phyloP scores from a whole-genome alignment of 2,329 filamentous ascomycete species.

The Westerdykella sp. region DNA sequence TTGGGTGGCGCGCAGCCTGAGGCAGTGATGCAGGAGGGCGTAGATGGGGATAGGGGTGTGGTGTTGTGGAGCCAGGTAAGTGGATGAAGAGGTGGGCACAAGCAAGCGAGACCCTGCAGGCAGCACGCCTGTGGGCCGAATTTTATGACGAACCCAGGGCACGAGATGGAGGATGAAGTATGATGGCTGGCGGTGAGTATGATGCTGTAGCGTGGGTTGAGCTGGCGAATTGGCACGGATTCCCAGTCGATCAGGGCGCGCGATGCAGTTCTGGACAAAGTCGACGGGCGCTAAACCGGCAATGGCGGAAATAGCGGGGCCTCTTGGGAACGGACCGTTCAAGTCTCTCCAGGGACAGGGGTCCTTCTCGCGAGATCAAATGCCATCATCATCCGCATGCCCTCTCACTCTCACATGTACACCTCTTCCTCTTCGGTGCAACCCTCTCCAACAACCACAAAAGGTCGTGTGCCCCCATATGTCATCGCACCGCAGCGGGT shows the following conservation, averaged over 20 bases:
- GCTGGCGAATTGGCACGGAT: neutral
- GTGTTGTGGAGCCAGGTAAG: slow-evolving; percentile 19
- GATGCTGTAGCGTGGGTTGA: slow-evolving; percentile 1
- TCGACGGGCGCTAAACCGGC: slow-evolving; percentile 25
- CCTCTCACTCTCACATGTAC: too few relatives aligned
- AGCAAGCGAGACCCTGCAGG: slow-evolving; percentile 21
- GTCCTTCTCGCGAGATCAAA: too few relatives aligned
- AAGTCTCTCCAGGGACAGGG: too few relatives aligned
- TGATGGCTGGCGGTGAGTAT: slow-evolving; percentile 24
- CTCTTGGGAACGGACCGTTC: too few relatives aligned
- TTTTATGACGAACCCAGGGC: slow-evolving; percentile 12
- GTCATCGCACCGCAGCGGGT: too few relatives aligned
- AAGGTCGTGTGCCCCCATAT: too few relatives aligned
- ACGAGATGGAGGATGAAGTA: slow-evolving; percentile 11
- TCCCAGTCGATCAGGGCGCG: slow-evolving; percentile 3
- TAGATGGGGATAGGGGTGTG: slow-evolving; percentile 11
- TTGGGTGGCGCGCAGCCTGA: slow-evolving; percentile 26
- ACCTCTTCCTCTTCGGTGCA: slow-evolving; percentile 7
- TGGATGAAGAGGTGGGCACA: slow-evolving; percentile 21
- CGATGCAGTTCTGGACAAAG: slow-evolving; percentile 1
- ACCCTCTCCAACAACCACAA: too few relatives aligned
- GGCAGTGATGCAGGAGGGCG: slow-evolving; percentile 29
- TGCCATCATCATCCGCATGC: too few relatives aligned
- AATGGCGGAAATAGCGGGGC: neutral
- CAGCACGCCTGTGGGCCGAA: slow-evolving; percentile 5